Conservation (phyloP, 495 filamentous ascomycete species). For the Podospora bellae-mahoneyi region DNA sequence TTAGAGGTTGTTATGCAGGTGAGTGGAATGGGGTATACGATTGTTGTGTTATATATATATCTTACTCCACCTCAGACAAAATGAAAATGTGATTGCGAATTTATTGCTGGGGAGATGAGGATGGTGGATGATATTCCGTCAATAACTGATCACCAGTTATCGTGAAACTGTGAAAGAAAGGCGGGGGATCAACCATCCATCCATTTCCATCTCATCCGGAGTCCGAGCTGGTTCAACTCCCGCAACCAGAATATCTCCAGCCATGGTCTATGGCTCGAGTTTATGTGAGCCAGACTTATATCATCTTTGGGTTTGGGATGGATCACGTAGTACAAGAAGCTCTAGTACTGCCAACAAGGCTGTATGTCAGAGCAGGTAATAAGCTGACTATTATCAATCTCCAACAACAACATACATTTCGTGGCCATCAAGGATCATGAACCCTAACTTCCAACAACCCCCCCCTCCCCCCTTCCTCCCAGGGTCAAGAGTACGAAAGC, state of each 20-base stretch:
- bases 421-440: not conserved
- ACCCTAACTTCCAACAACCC: not conserved
- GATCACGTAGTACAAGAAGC: not conserved
- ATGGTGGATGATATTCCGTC: too few species aligned
- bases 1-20: not conserved
- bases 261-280: not conserved
- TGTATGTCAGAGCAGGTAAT: not conserved
- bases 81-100: not conserved
- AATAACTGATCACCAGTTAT: not conserved
- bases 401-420: not conserved
- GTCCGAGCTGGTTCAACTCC: not conserved
- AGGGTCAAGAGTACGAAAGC: not conserved
- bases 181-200: not conserved
- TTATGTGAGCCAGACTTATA: not conserved
- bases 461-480: too few species aligned
- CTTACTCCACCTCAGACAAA: not conserved
- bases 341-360: not conserved
- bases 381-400: not conserved
- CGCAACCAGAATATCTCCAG: not conserved
- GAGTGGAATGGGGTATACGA: not conserved
- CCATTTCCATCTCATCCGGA: not conserved
- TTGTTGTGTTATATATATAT: not conserved
- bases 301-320: not conserved
- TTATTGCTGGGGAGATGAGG: too few species aligned
- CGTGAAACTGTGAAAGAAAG: not conserved